Evolutionary conservation across 768 basidiomycete species (phyloP).

Genomic region (Auricularia sp.): DNA sequence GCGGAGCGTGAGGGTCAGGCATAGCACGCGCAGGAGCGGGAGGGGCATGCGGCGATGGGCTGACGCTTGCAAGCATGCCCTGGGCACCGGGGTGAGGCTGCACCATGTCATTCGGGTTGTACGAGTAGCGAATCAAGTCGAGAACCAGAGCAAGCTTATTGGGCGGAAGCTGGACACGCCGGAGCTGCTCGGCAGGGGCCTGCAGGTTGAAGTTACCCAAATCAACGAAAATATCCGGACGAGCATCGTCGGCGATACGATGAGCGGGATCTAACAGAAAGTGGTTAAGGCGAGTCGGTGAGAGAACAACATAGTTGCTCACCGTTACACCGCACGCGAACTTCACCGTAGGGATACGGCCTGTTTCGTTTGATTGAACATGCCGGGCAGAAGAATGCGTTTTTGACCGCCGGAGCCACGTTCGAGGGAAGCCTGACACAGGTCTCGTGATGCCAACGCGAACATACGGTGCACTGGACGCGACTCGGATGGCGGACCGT

Average conservation of each 20-base stretch:
- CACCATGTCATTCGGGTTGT: neutral
- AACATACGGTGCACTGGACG: conserved; percentile 60
- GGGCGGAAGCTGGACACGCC: neutral
- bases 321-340: conserved; percentile 62
- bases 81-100: neutral
- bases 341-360: conserved; percentile 62
- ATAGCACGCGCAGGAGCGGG: neutral
- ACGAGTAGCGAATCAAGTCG: neutral
- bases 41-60: neutral
- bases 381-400: conserved; percentile 54
- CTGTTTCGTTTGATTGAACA: conserved; percentile 74
- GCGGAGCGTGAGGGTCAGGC: neutral
- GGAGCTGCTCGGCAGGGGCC: neutral
- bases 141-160: neutral
- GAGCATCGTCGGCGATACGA: conserved; percentile 31
- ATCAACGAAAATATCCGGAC: conserved; percentile 57
- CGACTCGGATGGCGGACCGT: conserved; percentile 48
- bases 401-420: conserved; percentile 26
- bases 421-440: conserved; percentile 53
- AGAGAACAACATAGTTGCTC: conserved; percentile 16
- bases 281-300: conserved; percentile 6
- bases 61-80: neutral
- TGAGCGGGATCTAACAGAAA: neutral
- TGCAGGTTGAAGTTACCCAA: conserved; percentile 21
- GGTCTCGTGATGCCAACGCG: conserved; percentile 55